Percentiles rank a stretch among this genome's conserved stretches.
phyloP scores from a whole-genome alignment of 2,329 filamentous ascomycete genomes.

The Aspergillus nomiae region DNA sequence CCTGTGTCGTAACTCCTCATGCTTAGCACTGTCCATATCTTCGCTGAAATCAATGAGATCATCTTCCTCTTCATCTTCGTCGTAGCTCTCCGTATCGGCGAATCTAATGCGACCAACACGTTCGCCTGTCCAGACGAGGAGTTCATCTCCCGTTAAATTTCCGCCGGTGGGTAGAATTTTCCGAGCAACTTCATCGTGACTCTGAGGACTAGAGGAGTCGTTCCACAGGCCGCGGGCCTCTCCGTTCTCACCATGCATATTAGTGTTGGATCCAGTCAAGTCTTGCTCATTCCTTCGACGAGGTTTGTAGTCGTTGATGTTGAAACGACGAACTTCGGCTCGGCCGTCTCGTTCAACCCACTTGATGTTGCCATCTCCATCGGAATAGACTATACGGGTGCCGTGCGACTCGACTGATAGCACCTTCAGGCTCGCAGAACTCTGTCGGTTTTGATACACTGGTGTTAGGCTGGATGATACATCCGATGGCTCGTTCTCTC shows the following conservation, averaged over 20 bases:
- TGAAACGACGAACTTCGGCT: slow-evolving; percentile 57
- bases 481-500: slow-evolving; percentile 26
- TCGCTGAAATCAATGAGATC: slow-evolving; percentile 31
- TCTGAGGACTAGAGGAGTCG: slow-evolving; percentile 56
- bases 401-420: slow-evolving; percentile 82
- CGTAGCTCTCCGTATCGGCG: slow-evolving; percentile 46
- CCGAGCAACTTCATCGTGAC: slow-evolving; percentile 70
- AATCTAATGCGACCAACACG: slow-evolving; percentile 73
- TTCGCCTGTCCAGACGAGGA: slow-evolving; percentile 88
- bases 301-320: slow-evolving; percentile 53
- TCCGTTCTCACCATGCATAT: slow-evolving; percentile 19
- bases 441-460: slow-evolving; percentile 76
- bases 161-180: slow-evolving; percentile 69
- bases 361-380: slow-evolving; percentile 79
- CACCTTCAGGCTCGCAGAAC: slow-evolving; percentile 76
- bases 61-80: slow-evolving; percentile 42
- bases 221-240: slow-evolving; percentile 56
- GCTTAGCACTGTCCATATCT: slow-evolving; percentile 29
- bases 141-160: slow-evolving; percentile 59
- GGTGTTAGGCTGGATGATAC: slow-evolving; percentile 29
- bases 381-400: slow-evolving; percentile 77
- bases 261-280: background rate
- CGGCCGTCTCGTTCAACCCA: slow-evolving; percentile 87
- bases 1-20: slow-evolving; percentile 32
- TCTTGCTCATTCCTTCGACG: background rate